Percentiles rank a stretch among this genome's conserved stretches.
These are phyloP conservation scores for Chimonanthus salicifolius DNA, from an alignment of 164 flowering plant species.

Conservation along the genomic window DNA sequence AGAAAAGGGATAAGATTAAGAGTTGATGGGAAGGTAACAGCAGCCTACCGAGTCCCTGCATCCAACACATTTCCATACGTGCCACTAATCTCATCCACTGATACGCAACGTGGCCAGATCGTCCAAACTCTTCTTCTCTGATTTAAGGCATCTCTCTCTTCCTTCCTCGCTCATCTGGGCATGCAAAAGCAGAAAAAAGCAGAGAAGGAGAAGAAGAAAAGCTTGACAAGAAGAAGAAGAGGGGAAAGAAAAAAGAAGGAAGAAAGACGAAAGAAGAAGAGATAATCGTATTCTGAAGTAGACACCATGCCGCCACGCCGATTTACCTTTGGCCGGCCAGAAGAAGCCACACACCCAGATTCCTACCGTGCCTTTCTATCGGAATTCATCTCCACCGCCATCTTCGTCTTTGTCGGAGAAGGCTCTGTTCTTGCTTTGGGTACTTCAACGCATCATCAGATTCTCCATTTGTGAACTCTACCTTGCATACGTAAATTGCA, in stretches of 20 bases:
- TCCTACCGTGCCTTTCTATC: conserved; percentile 5
- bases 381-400: conserved; percentile 10
- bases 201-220: neutral
- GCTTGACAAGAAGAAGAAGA: neutral
- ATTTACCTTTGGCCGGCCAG: neutral
- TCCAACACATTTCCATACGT: neutral
- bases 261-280: no score
- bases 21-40: no score
- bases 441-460: no score
- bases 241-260: neutral
- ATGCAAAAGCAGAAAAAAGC: neutral
- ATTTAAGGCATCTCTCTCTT: neutral
- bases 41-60: neutral
- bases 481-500: neutral
- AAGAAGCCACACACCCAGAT: conserved; percentile 3
- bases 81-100: neutral
- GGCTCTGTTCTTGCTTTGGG: conserved; percentile 6
- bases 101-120: neutral
- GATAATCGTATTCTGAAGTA: no score
- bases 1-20: no score
- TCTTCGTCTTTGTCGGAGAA: conserved; percentile 9
- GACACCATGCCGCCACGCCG: neutral
- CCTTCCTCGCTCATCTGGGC: neutral
- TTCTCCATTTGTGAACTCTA: no score
- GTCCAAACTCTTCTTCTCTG: neutral